Evolutionary conservation across 2,329 filamentous ascomycete genomes (phyloP).

Genomic region (Davidsoniella virescens): DNA sequence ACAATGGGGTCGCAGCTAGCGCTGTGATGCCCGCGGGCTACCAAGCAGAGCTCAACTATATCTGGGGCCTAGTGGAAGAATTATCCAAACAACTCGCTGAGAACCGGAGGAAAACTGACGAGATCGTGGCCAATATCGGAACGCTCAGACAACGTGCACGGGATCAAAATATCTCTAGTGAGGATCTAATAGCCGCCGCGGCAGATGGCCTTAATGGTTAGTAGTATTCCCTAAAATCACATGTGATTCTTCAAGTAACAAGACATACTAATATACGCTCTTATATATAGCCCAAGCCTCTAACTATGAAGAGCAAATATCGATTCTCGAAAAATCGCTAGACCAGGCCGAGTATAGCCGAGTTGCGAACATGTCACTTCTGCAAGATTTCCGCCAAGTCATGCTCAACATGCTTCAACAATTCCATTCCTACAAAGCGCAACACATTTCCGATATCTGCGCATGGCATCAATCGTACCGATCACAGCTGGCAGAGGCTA

Average conservation of each 20-base stretch:
- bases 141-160: conserved; percentile 41
- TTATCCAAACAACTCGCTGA: conserved; percentile 46
- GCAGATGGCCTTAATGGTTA: conserved; percentile 41
- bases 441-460: conserved; percentile 43
- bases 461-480: conserved; percentile 52
- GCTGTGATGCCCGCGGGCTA: conserved; percentile 50
- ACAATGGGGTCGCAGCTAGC: conserved; percentile 27
- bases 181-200: conserved; percentile 39
- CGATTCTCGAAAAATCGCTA: conserved; percentile 43
- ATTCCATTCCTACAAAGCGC: conserved; percentile 49
- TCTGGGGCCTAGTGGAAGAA: conserved; percentile 52
- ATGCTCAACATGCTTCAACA: conserved; percentile 43
- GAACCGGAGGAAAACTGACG: conserved; percentile 43
- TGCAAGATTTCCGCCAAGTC: conserved; percentile 41
- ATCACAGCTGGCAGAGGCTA: conserved; percentile 46
- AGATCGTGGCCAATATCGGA: conserved; percentile 47
- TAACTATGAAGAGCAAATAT: conserved; percentile 45
- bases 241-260: too few relatives aligned
- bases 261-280: background rate
- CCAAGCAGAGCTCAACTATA: conserved; percentile 51
- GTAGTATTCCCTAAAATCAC: conserved; percentile 11
- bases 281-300: conserved; percentile 33
- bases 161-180: conserved; percentile 36
- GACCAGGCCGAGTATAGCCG: conserved; percentile 44
- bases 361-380: conserved; percentile 42